Base-by-base conservation (phyloP, 768 basidiomycete species). In the Pleurotus pulmonarius region DNA sequence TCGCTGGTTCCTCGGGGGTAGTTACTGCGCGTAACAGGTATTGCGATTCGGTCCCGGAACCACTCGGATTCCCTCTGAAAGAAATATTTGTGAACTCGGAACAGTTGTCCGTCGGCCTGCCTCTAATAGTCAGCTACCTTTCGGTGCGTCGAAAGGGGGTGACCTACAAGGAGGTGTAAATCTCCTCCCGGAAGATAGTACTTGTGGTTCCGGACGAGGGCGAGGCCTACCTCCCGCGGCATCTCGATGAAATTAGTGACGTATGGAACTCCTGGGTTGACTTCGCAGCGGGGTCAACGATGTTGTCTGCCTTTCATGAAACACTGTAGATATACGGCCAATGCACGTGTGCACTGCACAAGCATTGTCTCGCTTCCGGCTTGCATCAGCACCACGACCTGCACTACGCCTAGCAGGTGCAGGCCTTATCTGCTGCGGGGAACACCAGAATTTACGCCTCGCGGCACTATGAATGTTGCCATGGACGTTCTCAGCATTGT, bases 81-180 rank as follows among this genome's bases (percentile, higher is more conserved):
- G 51, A 87, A 86, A 43, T 80, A 82, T 1, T 79, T 74, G 56
- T 87, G 86, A 0, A 89, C 75, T 0, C 78, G 70, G 58, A 85
- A 88, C 0, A 80, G 69, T 3, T 73, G 67, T 54, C 83, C 76
- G 48, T 85, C 82, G 12, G 82, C 81, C 86, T 88, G 52, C n/a
- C n/a, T n/a, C n/a, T n/a, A n/a, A n/a, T n/a, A n/a, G n/a, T n/a
- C n/a, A n/a, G n/a, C n/a, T n/a, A n/a, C n/a, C n/a, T n/a, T n/a
- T n/a, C n/a, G n/a, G n/a, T n/a, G n/a, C n/a, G n/a, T n/a, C n/a
- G n/a, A n/a, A n/a, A n/a, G n/a, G n/a, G n/a, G n/a, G n/a, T n/a
- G n/a, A n/a, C n/a, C n/a, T n/a, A n/a, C n/a, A 15, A 60, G 44
- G 39, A 57, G 24, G 18, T 45, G 52, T 4, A 53, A 34, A 26